Conservation (phyloP, 2,329 filamentous ascomycete genomes). For the Thyridium curvatum region DNA sequence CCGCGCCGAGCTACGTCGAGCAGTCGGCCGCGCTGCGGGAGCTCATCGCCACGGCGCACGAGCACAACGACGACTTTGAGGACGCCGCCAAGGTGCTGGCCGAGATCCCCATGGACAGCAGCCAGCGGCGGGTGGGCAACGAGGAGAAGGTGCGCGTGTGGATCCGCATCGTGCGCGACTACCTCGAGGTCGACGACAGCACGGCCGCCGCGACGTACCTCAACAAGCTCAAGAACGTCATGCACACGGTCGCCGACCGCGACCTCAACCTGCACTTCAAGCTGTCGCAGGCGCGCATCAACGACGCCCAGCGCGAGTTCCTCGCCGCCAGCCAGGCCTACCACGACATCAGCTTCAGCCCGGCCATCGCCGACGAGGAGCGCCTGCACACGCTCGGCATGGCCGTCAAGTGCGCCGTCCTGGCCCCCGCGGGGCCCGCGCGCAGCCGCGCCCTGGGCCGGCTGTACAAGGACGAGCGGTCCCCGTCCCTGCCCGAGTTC, state of each 20-base stretch:
- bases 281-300: slow-evolving; percentile 86
- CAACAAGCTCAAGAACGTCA: slow-evolving; percentile 92
- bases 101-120: slow-evolving; percentile 81
- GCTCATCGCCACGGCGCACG: slow-evolving; percentile 76
- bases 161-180: slow-evolving; percentile 91
- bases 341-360: slow-evolving; percentile 75
- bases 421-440: slow-evolving; percentile 84
- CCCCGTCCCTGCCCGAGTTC: slow-evolving; percentile 69
- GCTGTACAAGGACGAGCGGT: slow-evolving; percentile 89
- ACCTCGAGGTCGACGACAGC: slow-evolving; percentile 89
- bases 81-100: slow-evolving; percentile 73
- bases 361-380: slow-evolving; percentile 78
- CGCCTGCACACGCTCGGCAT: slow-evolving; percentile 77
- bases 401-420: slow-evolving; percentile 85
- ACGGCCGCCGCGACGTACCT: slow-evolving; percentile 79
- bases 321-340: slow-evolving; percentile 83
- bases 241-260: slow-evolving; percentile 69
- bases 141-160: slow-evolving; percentile 79
- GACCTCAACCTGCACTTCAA: slow-evolving; percentile 78
- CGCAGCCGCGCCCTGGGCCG: slow-evolving; percentile 74
- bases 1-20: slow-evolving; percentile 70
- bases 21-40: slow-evolving; percentile 75
- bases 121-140: slow-evolving; percentile 76
- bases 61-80: slow-evolving; percentile 73
- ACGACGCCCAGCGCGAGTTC: slow-evolving; percentile 86